Base-by-base conservation (phyloP, 441 rosid species). In the Pelargonium fulgidum region DNA sequence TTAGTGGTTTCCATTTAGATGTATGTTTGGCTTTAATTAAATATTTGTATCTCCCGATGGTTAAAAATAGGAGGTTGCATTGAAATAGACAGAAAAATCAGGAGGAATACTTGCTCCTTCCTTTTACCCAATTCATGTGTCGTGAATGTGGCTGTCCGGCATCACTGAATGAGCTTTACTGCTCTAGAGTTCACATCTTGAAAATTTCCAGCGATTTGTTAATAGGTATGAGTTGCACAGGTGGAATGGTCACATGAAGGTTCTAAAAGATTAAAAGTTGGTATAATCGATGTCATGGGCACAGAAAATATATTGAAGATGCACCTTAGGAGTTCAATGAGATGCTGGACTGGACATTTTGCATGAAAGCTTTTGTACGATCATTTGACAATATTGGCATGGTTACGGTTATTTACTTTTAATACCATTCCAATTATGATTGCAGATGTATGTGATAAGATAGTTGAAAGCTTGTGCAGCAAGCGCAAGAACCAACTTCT, bases 401-500 rank as follows among this genome's bases (percentile, higher is more conserved):
- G 4, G 14, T 50, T n/a, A 50, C 58, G n/a, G 58, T n/a, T 50
- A 16, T 50, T 50, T 50, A n/a, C n/a, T n/a, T 12, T 50, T n/a
- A 13, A 50, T n/a, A 50, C 17, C 17, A 2, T 50, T 50, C 14
- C 17, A 14, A 59, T 70, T 73, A 33, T 78, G 62, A 24, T 77
- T 77, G 77, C 89, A 91, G 98, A 88, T 84, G 47, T 83, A 17
- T 91, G 96, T 65, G 90, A 93, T 81, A 84, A 86, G 79, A 85
- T 93, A 75, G 90, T 91, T 65, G 93, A 93, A 71, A 87, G 81
- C 82, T 84, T 91, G 87, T 89, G 90, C 67, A 79, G 94, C 73
- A 91, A 88, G 79, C 79, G 92, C 75, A 93, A 86, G 87, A 85
- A 84, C 71, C 90, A 88, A 67, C 84, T 88, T 68, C 80, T 86